Evolutionary conservation across 2,329 filamentous ascomycete genomes (phyloP).

Genomic region (Monascus ruber): DNA sequence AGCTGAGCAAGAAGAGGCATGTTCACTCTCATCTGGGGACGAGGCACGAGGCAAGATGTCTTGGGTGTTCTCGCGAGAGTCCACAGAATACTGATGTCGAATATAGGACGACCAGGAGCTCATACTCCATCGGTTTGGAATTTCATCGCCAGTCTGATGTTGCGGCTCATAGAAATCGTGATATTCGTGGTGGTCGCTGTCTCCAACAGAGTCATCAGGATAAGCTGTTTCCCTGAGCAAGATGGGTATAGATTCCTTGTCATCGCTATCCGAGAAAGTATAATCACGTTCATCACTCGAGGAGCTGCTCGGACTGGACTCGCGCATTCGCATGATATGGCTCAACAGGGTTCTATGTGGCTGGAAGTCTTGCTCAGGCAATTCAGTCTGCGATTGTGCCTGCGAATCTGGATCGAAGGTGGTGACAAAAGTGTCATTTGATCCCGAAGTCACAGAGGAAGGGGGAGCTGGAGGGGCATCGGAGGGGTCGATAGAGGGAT

Average conservation of each 20-base stretch:
- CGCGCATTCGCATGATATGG: conserved; percentile 39
- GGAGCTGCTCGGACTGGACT: conserved; percentile 31
- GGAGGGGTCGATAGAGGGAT: conserved; percentile 24
- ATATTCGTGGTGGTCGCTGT: conserved; percentile 19
- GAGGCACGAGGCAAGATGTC: conserved; percentile 18
- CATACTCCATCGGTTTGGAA: conserved; percentile 31
- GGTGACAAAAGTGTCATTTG: conserved; percentile 16
- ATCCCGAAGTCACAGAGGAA: conserved; percentile 45
- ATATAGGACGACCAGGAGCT: conserved; percentile 35
- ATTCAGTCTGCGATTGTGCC: conserved; percentile 41
- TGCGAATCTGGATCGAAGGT: conserved; percentile 55
- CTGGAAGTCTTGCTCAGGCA: conserved; percentile 24
- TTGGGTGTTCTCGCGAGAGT: conserved; percentile 27
- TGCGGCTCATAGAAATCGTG: conserved; percentile 11
- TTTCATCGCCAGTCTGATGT: conserved; percentile 10
- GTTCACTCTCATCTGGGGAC: conserved; percentile 15
- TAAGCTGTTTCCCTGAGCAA: conserved; percentile 40
- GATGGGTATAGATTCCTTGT: conserved; percentile 45
- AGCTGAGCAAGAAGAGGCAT: conserved; percentile 24
- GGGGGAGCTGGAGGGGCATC: conserved; percentile 45
- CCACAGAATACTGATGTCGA: conserved; percentile 23
- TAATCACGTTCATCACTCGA: conserved; percentile 29
- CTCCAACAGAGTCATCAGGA: conserved; percentile 22
- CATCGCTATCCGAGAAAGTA: conserved; percentile 36
- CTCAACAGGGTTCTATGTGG: conserved; percentile 32